Percentiles rank a stretch among this genome's conserved stretches.
Conservation (phyloP, 2,329 filamentous ascomycete genomes). For the Penicillium sp. region DNA sequence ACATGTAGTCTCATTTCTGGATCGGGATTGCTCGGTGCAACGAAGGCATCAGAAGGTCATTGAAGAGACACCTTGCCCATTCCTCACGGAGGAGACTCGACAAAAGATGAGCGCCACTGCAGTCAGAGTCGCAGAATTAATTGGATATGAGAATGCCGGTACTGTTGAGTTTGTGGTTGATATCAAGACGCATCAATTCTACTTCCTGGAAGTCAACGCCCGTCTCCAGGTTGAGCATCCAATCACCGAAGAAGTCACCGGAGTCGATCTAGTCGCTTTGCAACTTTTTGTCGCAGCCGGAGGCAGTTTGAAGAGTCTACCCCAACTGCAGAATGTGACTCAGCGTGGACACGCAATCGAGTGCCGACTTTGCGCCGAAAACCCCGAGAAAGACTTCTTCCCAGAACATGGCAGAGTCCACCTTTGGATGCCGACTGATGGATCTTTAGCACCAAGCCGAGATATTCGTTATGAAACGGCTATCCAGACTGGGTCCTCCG, state of each 20-base stretch:
- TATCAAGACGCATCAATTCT: slow-evolving; percentile 39
- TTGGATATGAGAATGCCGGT: slow-evolving; percentile 44
- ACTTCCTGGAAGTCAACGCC: slow-evolving; percentile 52
- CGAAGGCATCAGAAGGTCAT: slow-evolving; percentile 54
- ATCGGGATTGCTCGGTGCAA: slow-evolving; percentile 55
- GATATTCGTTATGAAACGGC: slow-evolving; percentile 47
- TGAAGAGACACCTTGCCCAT: slow-evolving; percentile 46
- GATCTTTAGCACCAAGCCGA: slow-evolving; percentile 9
- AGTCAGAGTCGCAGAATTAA: neutral
- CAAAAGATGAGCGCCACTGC: slow-evolving; percentile 40
- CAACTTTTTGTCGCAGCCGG: slow-evolving; percentile 41
- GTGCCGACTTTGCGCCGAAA: slow-evolving; percentile 48
- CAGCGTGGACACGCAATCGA: slow-evolving; percentile 47
- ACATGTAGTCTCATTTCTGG: slow-evolving; percentile 42
- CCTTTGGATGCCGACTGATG: slow-evolving; percentile 34
- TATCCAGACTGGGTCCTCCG: slow-evolving; percentile 35
- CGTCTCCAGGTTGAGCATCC: slow-evolving; percentile 52
- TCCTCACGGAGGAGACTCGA: slow-evolving; percentile 32
- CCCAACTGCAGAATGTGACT: slow-evolving; percentile 16
- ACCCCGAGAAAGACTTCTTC: slow-evolving; percentile 41
- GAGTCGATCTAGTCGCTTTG: slow-evolving; percentile 41
- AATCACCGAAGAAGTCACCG: slow-evolving; percentile 41
- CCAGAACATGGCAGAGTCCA: slow-evolving; percentile 39
- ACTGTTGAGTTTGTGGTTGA: slow-evolving; percentile 53
- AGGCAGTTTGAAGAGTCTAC: slow-evolving; percentile 23